A percentile compares a stretch with the other conserved stretches of the same genome.
These are phyloP conservation scores for Beauveria rudraprayagi DNA, from an alignment of 2,329 filamentous ascomycete genomes.

Conservation along the genomic window DNA sequence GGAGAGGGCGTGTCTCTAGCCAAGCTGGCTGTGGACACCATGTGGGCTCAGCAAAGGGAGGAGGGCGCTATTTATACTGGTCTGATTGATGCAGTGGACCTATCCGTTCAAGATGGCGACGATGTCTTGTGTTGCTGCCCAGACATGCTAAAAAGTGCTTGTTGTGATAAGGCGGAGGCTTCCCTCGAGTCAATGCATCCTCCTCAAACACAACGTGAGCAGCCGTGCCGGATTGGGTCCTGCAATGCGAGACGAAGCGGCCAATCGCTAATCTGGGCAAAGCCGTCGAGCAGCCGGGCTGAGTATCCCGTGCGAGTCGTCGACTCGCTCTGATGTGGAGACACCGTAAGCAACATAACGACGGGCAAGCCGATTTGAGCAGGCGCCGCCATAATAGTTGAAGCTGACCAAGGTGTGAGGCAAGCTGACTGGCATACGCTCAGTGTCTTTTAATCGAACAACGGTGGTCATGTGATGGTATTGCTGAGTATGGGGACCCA, in stretches of 20 bases:
- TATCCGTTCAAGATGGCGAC: not conserved
- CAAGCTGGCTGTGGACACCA: not conserved
- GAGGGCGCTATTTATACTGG: not conserved
- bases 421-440: not conserved
- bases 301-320: not conserved
- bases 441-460: not conserved
- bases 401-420: not conserved
- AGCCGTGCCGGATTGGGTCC: not conserved
- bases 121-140: not conserved
- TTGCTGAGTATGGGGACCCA: not conserved
- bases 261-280: not conserved
- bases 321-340: not conserved
- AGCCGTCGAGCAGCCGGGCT: not conserved
- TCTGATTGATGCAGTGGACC: not conserved
- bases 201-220: not conserved
- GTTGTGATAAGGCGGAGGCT: not conserved
- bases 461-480: not conserved
- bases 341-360: not conserved
- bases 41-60: not conserved
- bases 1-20: not conserved
- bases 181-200: not conserved
- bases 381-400: not conserved
- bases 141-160: not conserved
- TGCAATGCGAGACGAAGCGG: not conserved
- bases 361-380: not conserved